These are phyloP conservation scores for Asclepias syriaca DNA, from an alignment of 257 asterid species.

Conservation along the genomic window DNA sequence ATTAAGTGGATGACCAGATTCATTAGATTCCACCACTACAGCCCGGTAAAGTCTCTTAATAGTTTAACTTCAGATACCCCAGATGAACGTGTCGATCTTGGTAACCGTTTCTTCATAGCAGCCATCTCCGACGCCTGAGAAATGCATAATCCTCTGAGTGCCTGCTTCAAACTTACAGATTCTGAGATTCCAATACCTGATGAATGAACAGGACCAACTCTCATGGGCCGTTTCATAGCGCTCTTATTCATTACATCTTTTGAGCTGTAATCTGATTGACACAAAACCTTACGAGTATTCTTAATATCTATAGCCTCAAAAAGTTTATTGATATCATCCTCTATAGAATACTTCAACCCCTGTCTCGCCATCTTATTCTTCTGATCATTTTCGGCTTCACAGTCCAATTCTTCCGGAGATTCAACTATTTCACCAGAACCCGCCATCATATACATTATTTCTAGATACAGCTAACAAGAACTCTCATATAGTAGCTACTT, in stretches of 20 bases:
- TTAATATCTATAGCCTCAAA: slow-evolving; percentile 66
- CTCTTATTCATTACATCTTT: slow-evolving; percentile 42
- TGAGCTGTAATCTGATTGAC: slow-evolving; percentile 24
- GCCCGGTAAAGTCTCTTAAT: slow-evolving; percentile 39
- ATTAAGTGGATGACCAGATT: slow-evolving; percentile 25
- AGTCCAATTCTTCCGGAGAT: slow-evolving; percentile 33
- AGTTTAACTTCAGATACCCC: slow-evolving; percentile 39
- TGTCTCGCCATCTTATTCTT: slow-evolving; percentile 23
- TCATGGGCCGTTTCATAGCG: slow-evolving; percentile 88
- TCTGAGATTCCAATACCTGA: slow-evolving; percentile 68
- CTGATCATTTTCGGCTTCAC: slow-evolving; percentile 27
- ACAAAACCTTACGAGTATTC: slow-evolving; percentile 31
- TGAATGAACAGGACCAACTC: slow-evolving; percentile 41
- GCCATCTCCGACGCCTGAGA: slow-evolving; percentile 99
- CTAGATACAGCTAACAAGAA: slow-evolving; percentile 18
- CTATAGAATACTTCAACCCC: slow-evolving; percentile 34
- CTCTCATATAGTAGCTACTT: slow-evolving; percentile 14
- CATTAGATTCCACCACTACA: slow-evolving; percentile 33
- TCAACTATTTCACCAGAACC: slow-evolving; percentile 61
- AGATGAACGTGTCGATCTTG: slow-evolving; percentile 43
- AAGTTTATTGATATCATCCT: slow-evolving; percentile 68
- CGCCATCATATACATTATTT: slow-evolving; percentile 29
- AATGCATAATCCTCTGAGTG: slow-evolving; percentile 85
- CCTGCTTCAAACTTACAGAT: slow-evolving; percentile 78
- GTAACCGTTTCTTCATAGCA: slow-evolving; percentile 58